Evolutionary conservation across 2,329 filamentous ascomycete species (phyloP), one percentile per base, ranked within the genome.

Genomic region (Xylaria arbuscula): DNA sequence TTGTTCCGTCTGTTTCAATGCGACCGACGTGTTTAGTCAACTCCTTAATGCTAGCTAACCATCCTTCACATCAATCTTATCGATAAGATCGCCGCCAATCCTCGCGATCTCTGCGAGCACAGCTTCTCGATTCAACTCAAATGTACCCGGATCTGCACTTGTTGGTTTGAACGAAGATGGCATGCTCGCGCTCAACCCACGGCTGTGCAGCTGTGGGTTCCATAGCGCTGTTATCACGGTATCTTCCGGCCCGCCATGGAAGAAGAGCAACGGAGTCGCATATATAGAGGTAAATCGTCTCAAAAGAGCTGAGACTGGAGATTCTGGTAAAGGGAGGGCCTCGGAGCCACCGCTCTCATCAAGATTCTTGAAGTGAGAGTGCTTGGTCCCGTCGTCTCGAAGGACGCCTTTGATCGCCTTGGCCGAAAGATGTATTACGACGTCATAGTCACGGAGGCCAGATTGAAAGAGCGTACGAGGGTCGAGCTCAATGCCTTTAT

Each of bases 351-450:
- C 84, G 64, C 86, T 85, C 36, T 88, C 82, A 72, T 91, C 88
- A 40, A 98, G 84, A 77, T 98, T 98, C 81, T 97, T 97, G 84
- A 91, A 98, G 36, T 86, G 85, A 0, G 84, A 80, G 55, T 82
- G 81, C 56, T 76, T 79, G 17, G 77, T 76, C 68, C 80, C 76
- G 74, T 80, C 72, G 67, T 81, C 74, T 51, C 80, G 77, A 73
- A 80, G 66, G 34, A 84, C 75, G 70, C 77, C 70, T 75, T 83
- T 83, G 53, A 87, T 77, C 58, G 82, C 82, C 72, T 87, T 89
- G 38, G 85, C 72, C 17, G 88, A 87, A 22, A 98, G 83, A 76
- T 91, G 88, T 63, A 99, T 83, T n/a, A 95, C 82, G 71, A 98
- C 91, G 78, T 98, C 93, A 79, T 94, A 99, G 72, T 97, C 94